Conservation (phyloP, 2,329 filamentous ascomycete genomes). For the Clarireedia monteithiana region DNA sequence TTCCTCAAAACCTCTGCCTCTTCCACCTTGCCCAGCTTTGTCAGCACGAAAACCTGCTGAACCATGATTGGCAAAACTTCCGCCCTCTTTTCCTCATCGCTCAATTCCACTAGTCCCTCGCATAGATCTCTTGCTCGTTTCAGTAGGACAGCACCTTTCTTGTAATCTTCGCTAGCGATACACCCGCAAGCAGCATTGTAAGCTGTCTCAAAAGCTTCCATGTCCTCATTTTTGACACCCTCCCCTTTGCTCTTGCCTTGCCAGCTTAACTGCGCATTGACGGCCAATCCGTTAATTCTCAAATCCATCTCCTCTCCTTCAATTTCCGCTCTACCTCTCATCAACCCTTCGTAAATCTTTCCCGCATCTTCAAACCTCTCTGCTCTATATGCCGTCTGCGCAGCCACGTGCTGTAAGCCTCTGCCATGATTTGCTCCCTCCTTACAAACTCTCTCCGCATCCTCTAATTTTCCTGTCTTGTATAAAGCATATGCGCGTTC, state of each 20-base stretch:
- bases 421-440: slow-evolving; percentile 14
- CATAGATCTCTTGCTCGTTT: slow-evolving; percentile 65
- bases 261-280: slow-evolving; percentile 68
- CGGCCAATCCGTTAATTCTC: slow-evolving; percentile 66
- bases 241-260: slow-evolving; percentile 36
- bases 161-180: slow-evolving; percentile 61
- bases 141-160: slow-evolving; percentile 56
- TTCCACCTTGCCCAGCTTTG: slow-evolving; percentile 54
- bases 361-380: slow-evolving; percentile 65
- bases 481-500: slow-evolving; percentile 81
- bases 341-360: slow-evolving; percentile 54
- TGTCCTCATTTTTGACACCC: slow-evolving; percentile 40
- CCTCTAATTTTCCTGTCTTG: slow-evolving; percentile 62
- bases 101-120: slow-evolving; percentile 63
- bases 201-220: slow-evolving; percentile 72
- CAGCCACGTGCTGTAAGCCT: slow-evolving; percentile 43
- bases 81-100: slow-evolving; percentile 63
- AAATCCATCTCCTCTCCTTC: slow-evolving; percentile 65
- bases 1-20: slow-evolving; percentile 58
- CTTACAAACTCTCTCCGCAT: slow-evolving; percentile 40
- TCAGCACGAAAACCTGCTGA: slow-evolving; percentile 67
- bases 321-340: slow-evolving; percentile 35
- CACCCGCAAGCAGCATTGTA: slow-evolving; percentile 73
- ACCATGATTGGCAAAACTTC: slow-evolving; percentile 70
- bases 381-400: slow-evolving; percentile 64